Conservation (phyloP, 2,329 filamentous ascomycete genomes). For the Diaporthe sp. region DNA sequence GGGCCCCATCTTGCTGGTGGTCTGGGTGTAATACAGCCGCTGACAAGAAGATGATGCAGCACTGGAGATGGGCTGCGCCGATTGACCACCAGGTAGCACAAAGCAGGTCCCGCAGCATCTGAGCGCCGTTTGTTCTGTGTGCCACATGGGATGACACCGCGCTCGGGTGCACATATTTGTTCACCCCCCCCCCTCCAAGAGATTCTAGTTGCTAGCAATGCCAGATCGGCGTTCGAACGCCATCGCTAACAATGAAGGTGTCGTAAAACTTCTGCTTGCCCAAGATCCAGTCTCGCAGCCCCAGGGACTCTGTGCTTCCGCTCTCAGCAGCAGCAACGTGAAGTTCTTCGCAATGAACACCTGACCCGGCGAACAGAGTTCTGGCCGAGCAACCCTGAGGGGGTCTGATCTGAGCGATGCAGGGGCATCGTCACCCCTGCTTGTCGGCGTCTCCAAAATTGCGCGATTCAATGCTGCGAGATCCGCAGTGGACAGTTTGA, state of each 20-base stretch:
- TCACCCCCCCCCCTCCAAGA: slow-evolving; percentile 9
- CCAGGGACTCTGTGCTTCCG: background rate
- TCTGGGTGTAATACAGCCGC: slow-evolving; percentile 16
- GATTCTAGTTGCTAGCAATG: background rate
- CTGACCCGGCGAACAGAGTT: background rate
- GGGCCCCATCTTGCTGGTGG: slow-evolving; percentile 4
- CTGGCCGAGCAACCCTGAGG: background rate
- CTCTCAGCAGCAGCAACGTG: background rate
- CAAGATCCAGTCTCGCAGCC: background rate
- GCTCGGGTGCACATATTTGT: slow-evolving; percentile 29
- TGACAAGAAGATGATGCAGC: slow-evolving; percentile 3
- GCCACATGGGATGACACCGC: slow-evolving; percentile 36
- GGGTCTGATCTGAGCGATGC: slow-evolving; percentile 34
- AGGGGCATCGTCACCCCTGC: slow-evolving; percentile 36
- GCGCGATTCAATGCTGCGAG: slow-evolving; percentile 53
- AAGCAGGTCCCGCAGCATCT: slow-evolving; percentile 32
- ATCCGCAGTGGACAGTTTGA: slow-evolving; percentile 36
- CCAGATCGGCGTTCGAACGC: background rate
- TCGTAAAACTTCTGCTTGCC: background rate
- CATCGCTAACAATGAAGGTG: background rate
- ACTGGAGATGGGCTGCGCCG: slow-evolving; percentile 3
- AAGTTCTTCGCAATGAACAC: background rate
- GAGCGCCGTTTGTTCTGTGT: slow-evolving; percentile 32
- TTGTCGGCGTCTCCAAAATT: slow-evolving; percentile 52
- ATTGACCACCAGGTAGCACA: slow-evolving; percentile 18